phyloP scores from a whole-genome alignment of 2,329 filamentous ascomycete genomes.

The Hypoxylon sp. region DNA sequence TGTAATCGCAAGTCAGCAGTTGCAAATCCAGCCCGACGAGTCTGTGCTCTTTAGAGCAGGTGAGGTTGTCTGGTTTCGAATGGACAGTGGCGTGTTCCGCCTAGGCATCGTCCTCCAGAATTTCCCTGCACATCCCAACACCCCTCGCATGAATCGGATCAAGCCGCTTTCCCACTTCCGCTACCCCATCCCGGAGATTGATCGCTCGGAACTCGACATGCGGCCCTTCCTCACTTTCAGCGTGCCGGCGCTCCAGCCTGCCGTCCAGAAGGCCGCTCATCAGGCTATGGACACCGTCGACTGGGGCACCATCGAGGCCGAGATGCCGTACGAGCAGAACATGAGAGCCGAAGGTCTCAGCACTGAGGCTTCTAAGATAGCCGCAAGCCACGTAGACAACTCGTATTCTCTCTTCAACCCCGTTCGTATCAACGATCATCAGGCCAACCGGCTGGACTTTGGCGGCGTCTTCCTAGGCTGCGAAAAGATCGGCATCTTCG shows the following conservation, averaged over 20 bases:
- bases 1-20: too few species aligned
- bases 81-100: slow-evolving; percentile 54
- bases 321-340: slow-evolving; percentile 47
- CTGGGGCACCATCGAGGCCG: slow-evolving; percentile 50
- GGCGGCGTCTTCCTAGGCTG: slow-evolving; percentile 61
- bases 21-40: slow-evolving; percentile 22
- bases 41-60: slow-evolving; percentile 55
- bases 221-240: slow-evolving; percentile 61
- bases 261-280: slow-evolving; percentile 50
- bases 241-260: slow-evolving; percentile 51
- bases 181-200: slow-evolving; percentile 50
- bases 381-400: slow-evolving; percentile 57
- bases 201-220: slow-evolving; percentile 52
- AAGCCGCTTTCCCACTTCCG: slow-evolving; percentile 47
- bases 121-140: not conserved
- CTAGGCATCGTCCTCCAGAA: slow-evolving; percentile 52
- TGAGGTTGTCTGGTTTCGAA: slow-evolving; percentile 61
- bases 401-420: slow-evolving; percentile 59
- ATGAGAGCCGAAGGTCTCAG: slow-evolving; percentile 52
- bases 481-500: slow-evolving; percentile 57
- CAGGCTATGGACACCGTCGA: slow-evolving; percentile 52
- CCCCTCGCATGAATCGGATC: slow-evolving; percentile 13
- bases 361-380: slow-evolving; percentile 61
- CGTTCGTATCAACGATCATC: slow-evolving; percentile 42
- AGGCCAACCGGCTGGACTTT: slow-evolving; percentile 46